Base-by-base conservation (phyloP, 1,284 basidiomycete species). In the Cutaneotrichosporon spelunceum region DNA sequence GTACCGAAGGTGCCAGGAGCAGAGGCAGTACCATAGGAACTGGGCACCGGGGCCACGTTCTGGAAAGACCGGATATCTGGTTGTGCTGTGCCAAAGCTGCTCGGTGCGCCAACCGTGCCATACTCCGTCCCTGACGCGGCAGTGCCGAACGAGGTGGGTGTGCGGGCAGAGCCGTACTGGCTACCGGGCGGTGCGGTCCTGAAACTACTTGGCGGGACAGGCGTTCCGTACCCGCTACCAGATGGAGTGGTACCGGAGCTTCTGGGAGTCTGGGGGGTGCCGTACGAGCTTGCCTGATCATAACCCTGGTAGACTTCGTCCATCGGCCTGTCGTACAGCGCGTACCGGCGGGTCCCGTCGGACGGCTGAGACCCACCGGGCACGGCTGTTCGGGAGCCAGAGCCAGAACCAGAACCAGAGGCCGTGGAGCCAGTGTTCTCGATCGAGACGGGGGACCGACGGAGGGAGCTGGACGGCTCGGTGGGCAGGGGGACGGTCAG, bases 301-400 rank as follows among this genome's bases (percentile, higher is more conserved):
- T 16, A 42, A 9, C 39, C 39, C 21, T 48, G 45, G 14, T 53
- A 50, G 16, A 59, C 49, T 27, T 59, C 23, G 50, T 53, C 57
- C 21, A 63, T 56, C 0, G 61, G 61, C 14, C 24, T 47, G 49
- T 63, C 61, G 54, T 59, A 63, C 16, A 63, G 57, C 21, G 30
- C 36, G 57, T 63, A 63, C 33, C 61, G 53, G 23, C 19, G 29
- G 23, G 29, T 10, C 13, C 19, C 36, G 27, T 36, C 36, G 21
- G n/a, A 29, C 1, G 11, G 23, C 23, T 21, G 23, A 4, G 19
- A 6, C 19, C 7, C 19, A 19, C 39, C 19, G 1, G 39, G 39
- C 16, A 42, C 39, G 7, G 19, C 39, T n/a, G 39, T 42, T 5
- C 45, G 23, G 13, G 45, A 48, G 23, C 45, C 21, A 23, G 45